Conservation (phyloP, 1,139 yeast genomes). For the Taiozyma sp. region DNA sequence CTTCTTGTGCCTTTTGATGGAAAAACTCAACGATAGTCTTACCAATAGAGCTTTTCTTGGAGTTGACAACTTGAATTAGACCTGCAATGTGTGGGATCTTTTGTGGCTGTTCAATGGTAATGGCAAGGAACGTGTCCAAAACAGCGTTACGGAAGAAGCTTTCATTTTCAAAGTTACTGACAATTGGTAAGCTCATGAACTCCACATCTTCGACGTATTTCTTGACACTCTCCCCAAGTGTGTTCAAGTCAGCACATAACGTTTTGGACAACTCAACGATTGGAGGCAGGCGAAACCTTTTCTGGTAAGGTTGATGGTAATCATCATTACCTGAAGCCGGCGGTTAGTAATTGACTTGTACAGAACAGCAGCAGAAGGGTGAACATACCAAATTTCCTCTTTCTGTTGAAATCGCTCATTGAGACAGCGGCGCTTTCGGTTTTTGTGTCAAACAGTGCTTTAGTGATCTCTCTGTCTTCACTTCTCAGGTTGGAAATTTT, state of each 20-base stretch:
- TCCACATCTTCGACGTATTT: constrained; percentile 62
- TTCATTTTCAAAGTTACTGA: constrained; percentile 65
- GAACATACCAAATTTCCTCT: constrained; percentile 23
- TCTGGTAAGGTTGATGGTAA: constrained; percentile 16
- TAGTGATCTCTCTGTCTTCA: not conserved
- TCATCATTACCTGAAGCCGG: constrained; percentile 9
- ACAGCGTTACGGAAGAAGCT: constrained; percentile 57
- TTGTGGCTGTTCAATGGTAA: constrained; percentile 85
- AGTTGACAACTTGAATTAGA: constrained; percentile 65
- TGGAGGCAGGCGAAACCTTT: constrained; percentile 32
- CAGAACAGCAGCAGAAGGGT: no score
- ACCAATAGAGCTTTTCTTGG: constrained; percentile 65
- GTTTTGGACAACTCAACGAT: constrained; percentile 35
- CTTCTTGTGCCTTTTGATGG: constrained; percentile 55
- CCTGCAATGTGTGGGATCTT: constrained; percentile 70
- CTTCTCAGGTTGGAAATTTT: not conserved
- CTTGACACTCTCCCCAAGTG: constrained; percentile 61
- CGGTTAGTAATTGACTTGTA: not conserved
- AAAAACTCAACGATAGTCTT: constrained; percentile 66
- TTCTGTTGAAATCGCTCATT: constrained; percentile 22
- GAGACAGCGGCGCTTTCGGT: not conserved
- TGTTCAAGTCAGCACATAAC: constrained; percentile 49
- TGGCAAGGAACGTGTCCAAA: constrained; percentile 61
- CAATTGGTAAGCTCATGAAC: constrained; percentile 60
- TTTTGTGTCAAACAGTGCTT: not conserved